phyloP scores from a whole-genome alignment of 139 green algal genomes.

The Pseudopediastrum boryanum region DNA sequence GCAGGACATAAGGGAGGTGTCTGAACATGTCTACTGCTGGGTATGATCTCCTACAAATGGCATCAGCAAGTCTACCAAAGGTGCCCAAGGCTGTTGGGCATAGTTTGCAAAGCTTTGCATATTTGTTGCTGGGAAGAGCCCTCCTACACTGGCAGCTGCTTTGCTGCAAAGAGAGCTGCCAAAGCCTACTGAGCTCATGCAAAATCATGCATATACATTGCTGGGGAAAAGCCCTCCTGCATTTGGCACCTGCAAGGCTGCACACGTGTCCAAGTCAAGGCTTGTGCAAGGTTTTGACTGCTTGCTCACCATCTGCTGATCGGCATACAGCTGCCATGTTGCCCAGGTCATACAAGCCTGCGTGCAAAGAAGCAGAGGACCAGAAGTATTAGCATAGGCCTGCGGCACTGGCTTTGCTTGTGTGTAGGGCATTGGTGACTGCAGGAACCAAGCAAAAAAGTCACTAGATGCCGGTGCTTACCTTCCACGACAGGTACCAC shows the following conservation, averaged over 20 bases:
- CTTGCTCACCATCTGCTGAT: slow-evolving; percentile 65
- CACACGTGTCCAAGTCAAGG: not conserved
- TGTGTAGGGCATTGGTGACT: not conserved
- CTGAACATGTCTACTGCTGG: too few species aligned
- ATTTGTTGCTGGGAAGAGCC: not conserved
- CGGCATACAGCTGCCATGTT: slow-evolving; percentile 79
- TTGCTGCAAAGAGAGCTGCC: not conserved
- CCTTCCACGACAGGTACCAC: slow-evolving; percentile 55
- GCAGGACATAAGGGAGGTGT: not conserved
- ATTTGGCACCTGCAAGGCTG: not conserved
- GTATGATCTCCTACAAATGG: too few species aligned
- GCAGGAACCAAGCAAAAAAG: not conserved
- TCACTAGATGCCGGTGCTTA: not conserved
- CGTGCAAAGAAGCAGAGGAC: not conserved
- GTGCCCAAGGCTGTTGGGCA: too few species aligned
- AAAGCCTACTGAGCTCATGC: not conserved
- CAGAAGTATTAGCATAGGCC: not conserved
- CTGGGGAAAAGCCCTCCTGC: not conserved
- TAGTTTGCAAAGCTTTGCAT: too few species aligned
- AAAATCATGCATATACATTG: not conserved
- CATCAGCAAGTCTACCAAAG: too few species aligned
- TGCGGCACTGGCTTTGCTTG: not conserved
- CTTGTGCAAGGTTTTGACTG: not conserved
- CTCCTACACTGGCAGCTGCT: not conserved
- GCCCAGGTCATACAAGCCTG: slow-evolving; percentile 75